Conservation (phyloP, 1,139 yeast species). For the Geotrichum carabidarum region DNA sequence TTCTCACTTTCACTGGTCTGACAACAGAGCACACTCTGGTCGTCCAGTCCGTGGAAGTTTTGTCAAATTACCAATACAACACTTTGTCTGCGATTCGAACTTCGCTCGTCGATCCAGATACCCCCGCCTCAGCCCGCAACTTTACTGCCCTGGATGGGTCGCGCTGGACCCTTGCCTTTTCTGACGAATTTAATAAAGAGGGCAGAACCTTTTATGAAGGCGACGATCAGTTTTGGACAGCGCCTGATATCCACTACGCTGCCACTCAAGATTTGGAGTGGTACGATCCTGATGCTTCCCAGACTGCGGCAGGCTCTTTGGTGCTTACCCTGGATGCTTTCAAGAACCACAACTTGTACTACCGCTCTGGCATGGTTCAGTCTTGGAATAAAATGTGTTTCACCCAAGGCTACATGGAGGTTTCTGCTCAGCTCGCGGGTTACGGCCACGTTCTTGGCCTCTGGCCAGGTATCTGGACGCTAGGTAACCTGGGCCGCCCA, state of each 20-base stretch:
- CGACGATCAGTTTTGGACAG: constrained; percentile 81
- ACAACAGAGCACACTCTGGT: constrained; percentile 27
- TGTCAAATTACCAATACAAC: constrained; percentile 60
- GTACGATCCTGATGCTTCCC: constrained; percentile 79
- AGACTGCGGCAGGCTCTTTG: constrained; percentile 63
- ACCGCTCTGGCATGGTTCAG: constrained; percentile 82
- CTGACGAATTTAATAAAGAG: constrained; percentile 80
- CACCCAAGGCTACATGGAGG: constrained; percentile 67
- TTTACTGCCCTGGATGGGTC: constrained; percentile 51
- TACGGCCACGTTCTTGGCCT: constrained; percentile 64
- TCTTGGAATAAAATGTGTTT: constrained; percentile 80
- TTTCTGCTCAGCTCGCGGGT: constrained; percentile 67
- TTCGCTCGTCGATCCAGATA: constrained; percentile 67
- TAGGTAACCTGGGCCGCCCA: constrained; percentile 82
- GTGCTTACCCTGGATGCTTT: constrained; percentile 65
- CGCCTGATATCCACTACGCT: constrained; percentile 68
- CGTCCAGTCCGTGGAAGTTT: constrained; percentile 36
- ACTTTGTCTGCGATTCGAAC: constrained; percentile 58
- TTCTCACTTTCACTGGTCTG: constrained; percentile 66
- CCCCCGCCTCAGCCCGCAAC: constrained; percentile 53
- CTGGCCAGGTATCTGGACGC: constrained; percentile 90
- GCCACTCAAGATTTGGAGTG: constrained; percentile 83
- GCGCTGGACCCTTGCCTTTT: constrained; percentile 66
- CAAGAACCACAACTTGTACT: constrained; percentile 63
- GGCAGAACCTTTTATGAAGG: constrained; percentile 80